Evolutionary conservation across 2,329 filamentous ascomycete genomes (phyloP), one percentile per base, ranked within the genome.

Genomic region (Trichoderma simmonsii): DNA sequence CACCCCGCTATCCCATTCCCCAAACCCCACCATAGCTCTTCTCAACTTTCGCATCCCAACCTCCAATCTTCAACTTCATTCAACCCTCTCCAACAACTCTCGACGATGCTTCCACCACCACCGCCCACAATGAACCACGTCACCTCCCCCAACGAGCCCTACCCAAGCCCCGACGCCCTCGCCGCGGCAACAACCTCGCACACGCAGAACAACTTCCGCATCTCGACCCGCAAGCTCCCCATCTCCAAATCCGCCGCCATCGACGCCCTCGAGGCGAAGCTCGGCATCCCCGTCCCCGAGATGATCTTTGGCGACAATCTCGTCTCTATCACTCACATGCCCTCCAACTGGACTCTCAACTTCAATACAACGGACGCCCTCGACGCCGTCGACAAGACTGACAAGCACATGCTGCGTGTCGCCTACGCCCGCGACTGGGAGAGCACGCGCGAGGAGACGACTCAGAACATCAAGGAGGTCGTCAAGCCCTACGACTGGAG

Each of bases 291-390:
- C 21, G 90, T 95, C 54, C 96, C 96, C 9, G 96, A 99, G 84
- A 99, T 99, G 96, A 99, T 99, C 75, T 99, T 99, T 80, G 96
- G 96, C 73, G 95, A 99, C 85, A 99, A 99, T 81, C 85, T 92
- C 72, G 91, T 97, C 54, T 84, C 89, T 7, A 87, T 99, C 73
- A 86, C 90, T 68, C 94, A 98, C 83, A 74, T 84, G n/a, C 86
- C 88, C 24, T 90, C 88, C n/a, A 89, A 90, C 59, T 99, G 94
- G 94, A 85, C 85, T 59, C 85, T 98, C 74, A 84, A 87, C 68
- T 99, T 98, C 85, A 92, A 92, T 80, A 92, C 96, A 26, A 92
- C 90, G 77, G 93, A 95, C 79, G 96, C 95, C 28, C 87, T 99
- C 74, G 94, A 98, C 81, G 86, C 87, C 73, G 96, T 99, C 63